Evolutionary conservation across 148 eudicot species (phyloP).

Genomic region (Bassia scoparia): DNA sequence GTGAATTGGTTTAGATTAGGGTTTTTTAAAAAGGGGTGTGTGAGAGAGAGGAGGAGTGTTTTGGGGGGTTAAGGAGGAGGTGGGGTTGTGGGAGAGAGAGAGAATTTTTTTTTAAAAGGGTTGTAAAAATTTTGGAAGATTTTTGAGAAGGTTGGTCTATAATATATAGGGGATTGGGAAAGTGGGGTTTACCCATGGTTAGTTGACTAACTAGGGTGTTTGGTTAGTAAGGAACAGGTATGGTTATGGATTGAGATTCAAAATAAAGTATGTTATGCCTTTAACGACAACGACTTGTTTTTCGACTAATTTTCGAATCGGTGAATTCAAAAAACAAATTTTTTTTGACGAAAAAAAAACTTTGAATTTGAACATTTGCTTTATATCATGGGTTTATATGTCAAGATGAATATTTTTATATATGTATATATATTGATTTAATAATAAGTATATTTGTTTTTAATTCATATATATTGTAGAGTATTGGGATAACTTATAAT

Average conservation of each 20-base stretch:
- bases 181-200: conserved; percentile 8
- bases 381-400: too few species aligned
- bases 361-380: too few species aligned
- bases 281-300: too few species aligned
- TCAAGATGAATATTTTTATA: too few species aligned
- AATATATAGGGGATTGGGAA: conserved; percentile 24
- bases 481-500: too few species aligned
- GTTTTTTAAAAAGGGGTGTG: not conserved
- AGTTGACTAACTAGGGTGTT: not conserved
- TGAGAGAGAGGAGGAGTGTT: not conserved
- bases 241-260: not conserved
- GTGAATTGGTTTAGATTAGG: not conserved
- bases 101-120: not conserved
- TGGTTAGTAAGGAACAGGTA: not conserved
- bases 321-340: too few species aligned
- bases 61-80: not conserved
- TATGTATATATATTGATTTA: too few species aligned
- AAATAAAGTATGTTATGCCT: too few species aligned
- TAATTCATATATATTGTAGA: too few species aligned
- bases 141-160: not conserved
- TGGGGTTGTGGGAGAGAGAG: not conserved
- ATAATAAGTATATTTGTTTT: too few species aligned
- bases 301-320: too few species aligned
- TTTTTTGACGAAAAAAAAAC: too few species aligned
- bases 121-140: not conserved